Conservation (phyloP, 2,329 filamentous ascomycete genomes). For the Cytospora chrysosperma region DNA sequence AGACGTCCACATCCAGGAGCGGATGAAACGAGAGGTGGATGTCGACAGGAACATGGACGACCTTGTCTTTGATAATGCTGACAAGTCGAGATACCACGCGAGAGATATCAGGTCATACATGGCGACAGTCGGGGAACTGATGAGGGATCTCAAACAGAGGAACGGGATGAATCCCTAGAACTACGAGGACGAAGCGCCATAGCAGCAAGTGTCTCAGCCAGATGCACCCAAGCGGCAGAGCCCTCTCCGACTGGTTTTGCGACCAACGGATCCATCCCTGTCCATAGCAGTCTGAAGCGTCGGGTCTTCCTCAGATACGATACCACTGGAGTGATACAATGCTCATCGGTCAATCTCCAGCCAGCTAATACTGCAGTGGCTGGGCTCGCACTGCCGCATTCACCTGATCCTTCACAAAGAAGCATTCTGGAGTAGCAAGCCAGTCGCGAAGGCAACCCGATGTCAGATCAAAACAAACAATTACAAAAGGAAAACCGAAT, state of each 20-base stretch:
- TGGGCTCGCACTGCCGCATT: neutral
- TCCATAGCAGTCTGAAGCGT: neutral
- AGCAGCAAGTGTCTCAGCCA: neutral
- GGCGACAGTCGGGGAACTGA: conserved; percentile 24
- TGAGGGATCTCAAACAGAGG: conserved; percentile 24
- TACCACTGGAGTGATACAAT: neutral
- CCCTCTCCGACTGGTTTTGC: neutral
- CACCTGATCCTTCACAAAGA: neutral
- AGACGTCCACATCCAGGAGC: conserved; percentile 32
- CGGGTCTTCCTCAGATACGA: neutral
- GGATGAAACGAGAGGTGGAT: conserved; percentile 19
- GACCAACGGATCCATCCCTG: neutral
- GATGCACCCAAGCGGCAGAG: neutral
- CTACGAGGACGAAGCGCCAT: neutral
- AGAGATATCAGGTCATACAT: conserved; percentile 26
- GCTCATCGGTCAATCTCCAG: neutral
- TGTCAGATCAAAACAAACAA: neutral
- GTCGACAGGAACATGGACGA: conserved; percentile 24
- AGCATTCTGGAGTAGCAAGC: neutral
- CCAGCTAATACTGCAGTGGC: neutral
- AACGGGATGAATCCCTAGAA: conserved; percentile 14
- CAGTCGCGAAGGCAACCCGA: neutral
- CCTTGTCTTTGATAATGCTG: conserved; percentile 22
- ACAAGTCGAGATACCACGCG: conserved; percentile 26
- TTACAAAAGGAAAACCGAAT: neutral